A percentile compares a stretch with the other conserved stretches of the same genome.
Conservation (phyloP, 139 green algal species). For the Chlorella ohadii region DNA sequence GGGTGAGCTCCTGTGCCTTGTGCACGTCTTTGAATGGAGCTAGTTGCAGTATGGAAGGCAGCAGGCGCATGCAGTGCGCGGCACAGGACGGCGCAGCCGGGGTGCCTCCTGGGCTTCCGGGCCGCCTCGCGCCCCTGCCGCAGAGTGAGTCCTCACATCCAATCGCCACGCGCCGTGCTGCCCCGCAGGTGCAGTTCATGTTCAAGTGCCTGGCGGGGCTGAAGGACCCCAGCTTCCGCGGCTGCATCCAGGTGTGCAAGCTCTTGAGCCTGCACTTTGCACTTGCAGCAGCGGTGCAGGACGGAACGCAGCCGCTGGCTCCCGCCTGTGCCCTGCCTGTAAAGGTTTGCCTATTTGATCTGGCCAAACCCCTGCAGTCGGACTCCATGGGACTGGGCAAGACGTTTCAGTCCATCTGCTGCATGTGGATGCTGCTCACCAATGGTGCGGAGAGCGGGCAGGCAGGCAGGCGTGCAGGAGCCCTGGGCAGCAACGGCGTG, state of each 20-base stretch:
- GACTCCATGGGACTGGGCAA: constrained; percentile 63
- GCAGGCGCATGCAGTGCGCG: too few relatives aligned
- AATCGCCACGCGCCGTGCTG: not conserved
- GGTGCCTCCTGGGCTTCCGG: not conserved
- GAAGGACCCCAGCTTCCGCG: constrained; percentile 53
- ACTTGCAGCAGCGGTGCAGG: too few relatives aligned
- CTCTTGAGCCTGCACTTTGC: too few relatives aligned
- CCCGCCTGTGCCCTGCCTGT: too few relatives aligned
- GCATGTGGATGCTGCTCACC: constrained; percentile 79
- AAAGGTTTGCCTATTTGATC: too few relatives aligned
- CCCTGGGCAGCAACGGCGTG: too few relatives aligned
- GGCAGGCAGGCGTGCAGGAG: too few relatives aligned
- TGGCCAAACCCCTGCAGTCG: too few relatives aligned
- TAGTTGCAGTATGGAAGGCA: too few relatives aligned
- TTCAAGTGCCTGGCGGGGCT: constrained; percentile 87
- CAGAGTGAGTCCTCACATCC: too few relatives aligned
- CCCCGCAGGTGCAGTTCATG: constrained; percentile 74
- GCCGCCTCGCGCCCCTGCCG: not conserved
- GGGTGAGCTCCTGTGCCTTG: constrained; percentile 49
- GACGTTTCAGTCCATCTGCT: constrained; percentile 63
- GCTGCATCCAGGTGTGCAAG: constrained; percentile 70
- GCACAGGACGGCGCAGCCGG: too few relatives aligned
- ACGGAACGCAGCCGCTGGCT: too few relatives aligned
- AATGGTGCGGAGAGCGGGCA: not conserved
- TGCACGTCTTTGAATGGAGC: not conserved